Evolutionary conservation across 805 yeast species (phyloP), one percentile per base, ranked within the genome.

Genomic region (Pichia cephalocereana): DNA sequence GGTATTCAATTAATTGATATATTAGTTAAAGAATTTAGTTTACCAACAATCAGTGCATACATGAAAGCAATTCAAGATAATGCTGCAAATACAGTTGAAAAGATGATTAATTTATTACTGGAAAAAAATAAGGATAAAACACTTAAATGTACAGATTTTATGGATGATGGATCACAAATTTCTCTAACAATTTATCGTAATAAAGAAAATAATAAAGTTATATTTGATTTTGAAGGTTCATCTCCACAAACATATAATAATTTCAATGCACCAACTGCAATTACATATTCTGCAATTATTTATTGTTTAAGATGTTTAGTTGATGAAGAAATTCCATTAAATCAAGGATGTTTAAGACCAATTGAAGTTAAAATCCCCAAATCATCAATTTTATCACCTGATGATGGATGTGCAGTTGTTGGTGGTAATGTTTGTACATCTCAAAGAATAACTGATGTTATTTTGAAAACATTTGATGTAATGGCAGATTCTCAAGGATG

Each of bases 401-500:
- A 82, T 18, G 75, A 75, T 38, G 91, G 86, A 15, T 91, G 95
- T 43, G 99, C 97, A 2, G 95, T 88, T 37, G 97, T 91, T 18
- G 93, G 90, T 41, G 96, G 96, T 9, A 91, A 91, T 63, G 98
- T 91, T 8, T 84, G 90, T 67, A 91, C 98, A 1, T 84, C 96
- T 1, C 98, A 93, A 65, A 75, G 97, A 57, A 80, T 93, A 43
- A 89, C 96, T 0, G 97, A 90, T 65, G 91, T 86, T 2, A 78
- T 93, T 39, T 71, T 91, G 59, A 83, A 82, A 57, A 93, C 98
- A 0, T 89, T 93, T 63, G 74, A 77, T 52, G 88, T 89, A 6
- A 85, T 88, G 70, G 97, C 97, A 2, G 96, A 89, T 54, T 89
- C 97, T 1, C 98, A 91, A 67, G 96, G 97, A 40, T 89, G 93